A percentile compares a stretch with the other conserved stretches of the same genome.
These are phyloP conservation scores for Solanum hybrid DNA, from an alignment of 305 asterid genomes.

Conservation along the genomic window DNA sequence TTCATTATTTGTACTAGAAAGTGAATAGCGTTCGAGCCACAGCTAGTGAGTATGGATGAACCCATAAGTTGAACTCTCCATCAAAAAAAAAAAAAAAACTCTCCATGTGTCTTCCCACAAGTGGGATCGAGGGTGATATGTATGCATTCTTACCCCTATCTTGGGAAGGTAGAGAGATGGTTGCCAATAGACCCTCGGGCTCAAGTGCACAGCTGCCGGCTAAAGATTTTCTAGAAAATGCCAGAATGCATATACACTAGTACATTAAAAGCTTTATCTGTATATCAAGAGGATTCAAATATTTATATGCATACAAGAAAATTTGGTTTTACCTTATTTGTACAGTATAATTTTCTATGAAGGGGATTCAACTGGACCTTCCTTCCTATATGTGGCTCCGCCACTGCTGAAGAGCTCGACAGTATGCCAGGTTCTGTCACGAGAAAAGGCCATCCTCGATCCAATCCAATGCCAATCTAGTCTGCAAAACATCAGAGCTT, in stretches of 20 bases:
- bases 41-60: background rate
- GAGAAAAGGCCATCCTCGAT: background rate
- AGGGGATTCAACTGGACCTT: background rate
- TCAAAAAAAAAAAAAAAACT: background rate
- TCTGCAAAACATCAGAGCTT: background rate
- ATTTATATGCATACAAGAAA: background rate
- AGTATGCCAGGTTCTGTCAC: background rate
- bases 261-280: background rate
- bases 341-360: background rate
- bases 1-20: background rate
- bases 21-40: background rate
- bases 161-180: background rate
- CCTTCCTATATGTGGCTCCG: background rate
- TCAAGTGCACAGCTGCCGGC: background rate
- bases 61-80: background rate
- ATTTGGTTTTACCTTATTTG: background rate
- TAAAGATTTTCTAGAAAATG: background rate
- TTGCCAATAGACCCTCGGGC: background rate
- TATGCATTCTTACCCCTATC: background rate
- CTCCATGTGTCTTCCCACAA: background rate
- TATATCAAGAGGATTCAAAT: background rate
- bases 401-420: background rate
- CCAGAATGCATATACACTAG: background rate
- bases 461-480: background rate
- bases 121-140: background rate